phyloP scores from a whole-genome alignment of 352 stramenopile species.

The Globisporangium canariense region DNA sequence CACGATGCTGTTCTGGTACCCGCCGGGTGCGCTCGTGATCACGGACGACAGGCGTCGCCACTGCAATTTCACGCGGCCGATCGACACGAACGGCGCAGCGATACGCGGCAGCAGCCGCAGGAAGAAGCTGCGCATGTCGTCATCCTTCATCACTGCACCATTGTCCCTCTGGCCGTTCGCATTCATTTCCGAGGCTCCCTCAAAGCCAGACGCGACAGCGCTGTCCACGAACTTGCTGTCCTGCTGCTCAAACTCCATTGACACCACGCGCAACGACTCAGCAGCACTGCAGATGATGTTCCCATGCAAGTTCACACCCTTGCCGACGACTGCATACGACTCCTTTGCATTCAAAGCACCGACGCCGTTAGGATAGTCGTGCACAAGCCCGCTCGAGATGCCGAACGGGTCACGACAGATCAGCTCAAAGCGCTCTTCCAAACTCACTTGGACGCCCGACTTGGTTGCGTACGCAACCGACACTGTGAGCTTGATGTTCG shows the following conservation, averaged over 20 bases:
- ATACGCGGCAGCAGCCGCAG: conserved; percentile 49
- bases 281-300: conserved; percentile 46
- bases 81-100: conserved; percentile 37
- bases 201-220: conserved; percentile 46
- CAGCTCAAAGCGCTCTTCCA: conserved; percentile 69
- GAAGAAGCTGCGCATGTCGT: conserved; percentile 61
- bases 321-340: conserved; percentile 59
- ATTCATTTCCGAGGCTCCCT: conserved; percentile 6
- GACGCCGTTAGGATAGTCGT: conserved; percentile 59
- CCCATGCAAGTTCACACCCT: conserved; percentile 56
- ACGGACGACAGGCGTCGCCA: conserved; percentile 62
- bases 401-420: conserved; percentile 58
- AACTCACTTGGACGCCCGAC: conserved; percentile 50
- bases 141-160: conserved; percentile 40
- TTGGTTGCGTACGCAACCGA: conserved; percentile 69
- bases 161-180: conserved; percentile 8
- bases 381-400: conserved; percentile 49
- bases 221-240: conserved; percentile 31
- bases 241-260: conserved; percentile 48
- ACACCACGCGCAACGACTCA: conserved; percentile 50
- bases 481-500: conserved; percentile 36
- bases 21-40: conserved; percentile 29
- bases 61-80: conserved; percentile 56
- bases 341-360: conserved; percentile 32
- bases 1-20: conserved; percentile 47